Base-by-base conservation (phyloP, 2,329 filamentous ascomycete genomes). In the Nothophoma quercina region DNA sequence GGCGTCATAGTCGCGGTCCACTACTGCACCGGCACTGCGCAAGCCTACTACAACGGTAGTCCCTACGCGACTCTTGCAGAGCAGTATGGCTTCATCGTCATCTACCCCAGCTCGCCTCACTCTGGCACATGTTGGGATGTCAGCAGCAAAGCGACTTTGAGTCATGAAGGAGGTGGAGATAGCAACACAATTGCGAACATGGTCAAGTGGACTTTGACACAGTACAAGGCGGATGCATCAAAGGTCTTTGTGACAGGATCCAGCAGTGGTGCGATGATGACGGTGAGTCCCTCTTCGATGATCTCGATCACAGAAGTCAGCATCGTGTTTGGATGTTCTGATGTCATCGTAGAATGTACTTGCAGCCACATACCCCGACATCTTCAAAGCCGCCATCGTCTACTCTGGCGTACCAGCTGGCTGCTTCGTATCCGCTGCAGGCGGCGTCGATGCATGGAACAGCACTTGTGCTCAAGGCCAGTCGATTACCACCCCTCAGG, bases 71-170 rank as follows among this genome's bases (percentile, higher is more conserved):
- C 75, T 1, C 73, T 84, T 7, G 81, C 85, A 9, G 80, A 82
- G 60, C 70, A 77, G 53, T 77, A 85, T 55, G 84, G 83, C 36
- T 86, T 82, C 67, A 84, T 88, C 34, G 80, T 85, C 55, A 82
- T 87, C 64, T 87, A 83, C 69, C 83, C 83, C 1, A 75, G 78
- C 58, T 79, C 78, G 2, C 81, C 81, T 0, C 79, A 82, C 59
- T 68, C 68, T n/a, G 82, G 75, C 6, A 73, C 75, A 43, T 86
- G 84, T 74, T 86, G 83, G 83, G 84, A 86, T 53, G 82, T 86
- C 7, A 82, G 81, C 21, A 84, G 80, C 15, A 76, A 77, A 38
- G 77, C 75, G 21, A 77, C 83, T 0, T 76, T 87, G 7, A 83
- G 76, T 10, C 84, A 85, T 62, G 75, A 82, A 43, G 83, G 82